Conservation (phyloP, 768 basidiomycete species). For the Agrocybe pediades region DNA sequence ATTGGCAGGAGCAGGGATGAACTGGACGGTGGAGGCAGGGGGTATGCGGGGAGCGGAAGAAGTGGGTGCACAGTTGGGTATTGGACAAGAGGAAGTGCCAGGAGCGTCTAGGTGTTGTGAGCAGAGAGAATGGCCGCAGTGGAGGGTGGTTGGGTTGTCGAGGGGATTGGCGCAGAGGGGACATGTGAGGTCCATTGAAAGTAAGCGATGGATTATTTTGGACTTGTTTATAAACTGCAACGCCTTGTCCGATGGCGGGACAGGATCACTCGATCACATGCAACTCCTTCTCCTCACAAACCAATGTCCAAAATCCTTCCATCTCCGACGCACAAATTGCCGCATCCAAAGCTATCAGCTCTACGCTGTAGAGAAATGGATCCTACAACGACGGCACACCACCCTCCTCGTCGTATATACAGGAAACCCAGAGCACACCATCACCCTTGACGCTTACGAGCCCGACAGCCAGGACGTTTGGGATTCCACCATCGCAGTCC, state of each 20-base stretch:
- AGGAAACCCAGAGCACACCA: conserved; percentile 70
- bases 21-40: conserved; percentile 33
- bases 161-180: conserved; percentile 59
- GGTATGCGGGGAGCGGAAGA: conserved; percentile 40
- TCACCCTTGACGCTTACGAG: conserved; percentile 33
- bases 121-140: conserved; percentile 87
- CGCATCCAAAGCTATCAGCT: conserved; percentile 70
- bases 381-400: conserved; percentile 63
- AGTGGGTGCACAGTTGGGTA: conserved; percentile 30
- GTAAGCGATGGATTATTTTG: background rate
- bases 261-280: conserved; percentile 17
- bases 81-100: conserved; percentile 29
- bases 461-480: conserved; percentile 44
- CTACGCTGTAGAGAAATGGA: conserved; percentile 89
- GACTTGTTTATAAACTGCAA: background rate
- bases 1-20: conserved; percentile 31
- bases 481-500: conserved; percentile 42
- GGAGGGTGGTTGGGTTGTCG: conserved; percentile 66
- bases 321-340: conserved; percentile 34
- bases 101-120: conserved; percentile 43
- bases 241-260: conserved; percentile 14
- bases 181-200: conserved; percentile 36
- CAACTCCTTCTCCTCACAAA: conserved; percentile 12
- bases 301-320: conserved; percentile 44
- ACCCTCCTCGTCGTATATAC: conserved; percentile 76